Evolutionary conservation across 2,329 filamentous ascomycete genomes (phyloP), one percentile per base, ranked within the genome.

Genomic region (Hirsutella minnesotensis): DNA sequence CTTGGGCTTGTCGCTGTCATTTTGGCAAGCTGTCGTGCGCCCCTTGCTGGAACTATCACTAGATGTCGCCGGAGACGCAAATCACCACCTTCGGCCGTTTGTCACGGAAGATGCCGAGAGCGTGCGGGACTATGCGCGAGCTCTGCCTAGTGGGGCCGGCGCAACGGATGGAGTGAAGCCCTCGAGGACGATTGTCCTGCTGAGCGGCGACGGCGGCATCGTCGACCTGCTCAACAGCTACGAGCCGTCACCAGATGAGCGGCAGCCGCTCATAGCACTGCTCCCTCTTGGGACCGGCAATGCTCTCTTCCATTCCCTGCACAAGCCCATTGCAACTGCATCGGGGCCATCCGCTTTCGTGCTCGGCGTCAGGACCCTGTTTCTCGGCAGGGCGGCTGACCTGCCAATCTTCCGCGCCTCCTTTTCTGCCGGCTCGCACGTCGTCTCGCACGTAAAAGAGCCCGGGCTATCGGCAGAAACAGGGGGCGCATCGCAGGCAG

Each of bases 151-250:
- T 56, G 33, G 53, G 60, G 19, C 9, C 64, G 4, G 36, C 44
- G 43, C 61, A 41, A 7, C 24, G 5, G 51, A 39, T 13, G 16
- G 19, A 9, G 16, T 34, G 3, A n/a, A 29, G 1, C 13, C 57
- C n/a, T 44, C 44, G n/a, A 43, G 47, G 41, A 79, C 80, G 0
- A 70, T 95, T 21, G 63, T 95, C 24, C 72, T 96, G 12, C 70
- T 95, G 5, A 90, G 84, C 39, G 90, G 90, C 7, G 90, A 96
- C 59, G 90, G 90, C 13, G 90, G 88, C 5, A 62, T 94, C 2
- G 74, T 88, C 16, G 90, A 96, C 52, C 67, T 92, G 1, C 68
- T 95, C 46, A 94, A 95, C 56, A 75, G 59, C 21, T 55, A 60
- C 10, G 50, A 55, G 21, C 49, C 50, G 1, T 42, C 46, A 1